Conservation (phyloP, 495 filamentous ascomycete species). For the Lophium mytilinum region DNA sequence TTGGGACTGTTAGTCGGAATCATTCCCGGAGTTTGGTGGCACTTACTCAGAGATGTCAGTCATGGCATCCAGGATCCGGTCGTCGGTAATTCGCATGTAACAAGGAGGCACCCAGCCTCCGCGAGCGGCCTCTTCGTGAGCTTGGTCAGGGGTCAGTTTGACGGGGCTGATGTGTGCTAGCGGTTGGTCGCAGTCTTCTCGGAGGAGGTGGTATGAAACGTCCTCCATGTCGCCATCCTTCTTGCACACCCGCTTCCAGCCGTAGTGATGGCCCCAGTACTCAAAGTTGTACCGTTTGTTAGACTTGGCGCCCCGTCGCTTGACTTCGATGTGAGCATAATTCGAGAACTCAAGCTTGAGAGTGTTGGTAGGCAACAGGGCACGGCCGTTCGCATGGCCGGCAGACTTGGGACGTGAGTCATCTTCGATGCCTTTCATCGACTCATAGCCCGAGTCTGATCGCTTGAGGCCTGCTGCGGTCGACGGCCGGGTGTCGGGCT, state of each 20-base stretch:
- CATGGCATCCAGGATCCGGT: constrained; percentile 52
- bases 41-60: constrained; percentile 93
- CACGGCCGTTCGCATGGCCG: constrained; percentile 27
- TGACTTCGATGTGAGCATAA: constrained; percentile 86
- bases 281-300: constrained; percentile 81
- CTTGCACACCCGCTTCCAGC: constrained; percentile 68
- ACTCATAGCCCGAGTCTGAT: constrained; percentile 55
- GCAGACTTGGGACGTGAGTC: constrained; percentile 30
- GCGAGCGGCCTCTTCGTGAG: constrained; percentile 61
- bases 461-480: constrained; percentile 40
- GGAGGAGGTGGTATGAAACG: constrained; percentile 69
- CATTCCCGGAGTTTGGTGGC: not conserved
- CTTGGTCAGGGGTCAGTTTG: constrained; percentile 58
- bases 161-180: constrained; percentile 86
- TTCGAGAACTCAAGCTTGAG: constrained; percentile 93
- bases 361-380: constrained; percentile 53
- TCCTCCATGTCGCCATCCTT: constrained; percentile 52
- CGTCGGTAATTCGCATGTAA: constrained; percentile 79
- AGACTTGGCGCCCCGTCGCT: constrained; percentile 57
- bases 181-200: constrained; percentile 49
- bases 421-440: constrained; percentile 34
- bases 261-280: constrained; percentile 82
- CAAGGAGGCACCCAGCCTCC: constrained; percentile 91
- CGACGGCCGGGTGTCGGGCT: constrained; percentile 42
- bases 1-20: constrained; percentile 34